Base-by-base conservation (phyloP, 805 yeast genomes). In the Spathaspora sp. region DNA sequence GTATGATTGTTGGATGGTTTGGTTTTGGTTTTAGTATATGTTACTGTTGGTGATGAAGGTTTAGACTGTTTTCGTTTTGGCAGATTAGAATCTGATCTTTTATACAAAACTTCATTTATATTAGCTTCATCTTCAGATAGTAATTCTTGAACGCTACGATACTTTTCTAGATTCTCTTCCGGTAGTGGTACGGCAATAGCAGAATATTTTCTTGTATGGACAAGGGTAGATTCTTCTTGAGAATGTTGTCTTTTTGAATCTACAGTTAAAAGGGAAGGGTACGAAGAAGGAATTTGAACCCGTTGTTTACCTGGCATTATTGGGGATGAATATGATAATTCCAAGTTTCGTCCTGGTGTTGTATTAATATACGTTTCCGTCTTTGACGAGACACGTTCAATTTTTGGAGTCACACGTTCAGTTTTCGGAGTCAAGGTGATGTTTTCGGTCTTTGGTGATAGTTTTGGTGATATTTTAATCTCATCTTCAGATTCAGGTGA, bases 1-100 rank as follows among this genome's bases (percentile, higher is more conserved):
- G 56, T 54, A 32, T 44, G 5, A 16, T 44, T 40, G 11, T 16
- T 35, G 14, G 40, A 7, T 35, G 32, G 10, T 14, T n/a, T n/a
- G 17, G 40, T 3, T 35, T 12, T n/a, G 18, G 18, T 3, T 35
- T n/a, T 16, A 14, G 4, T 3, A n/a, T 12, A n/a, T n/a, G 3
- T 29, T 10, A n/a, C n/a, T n/a, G 3, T 2, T 29, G 11, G 11
- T 29, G 32, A 11, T 29, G 11, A 5, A 35, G 40, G 17, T 35
- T 35, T 32, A 32, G 38, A n/a, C n/a, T n/a, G 38, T 14, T 32
- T 6, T 8, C n/a, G 16, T 5, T 32, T 32, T 14, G n/a, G n/a
- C 12, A 8, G 12, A 14, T 11, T 31, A 10, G 35, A 8, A 31
- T 11, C 9, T 10, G n/a, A 8, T 14, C 4, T 31, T 5, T 31